Evolutionary conservation across 2,329 filamentous ascomycete genomes (phyloP).

Genomic region (Colletotrichum sublineola): DNA sequence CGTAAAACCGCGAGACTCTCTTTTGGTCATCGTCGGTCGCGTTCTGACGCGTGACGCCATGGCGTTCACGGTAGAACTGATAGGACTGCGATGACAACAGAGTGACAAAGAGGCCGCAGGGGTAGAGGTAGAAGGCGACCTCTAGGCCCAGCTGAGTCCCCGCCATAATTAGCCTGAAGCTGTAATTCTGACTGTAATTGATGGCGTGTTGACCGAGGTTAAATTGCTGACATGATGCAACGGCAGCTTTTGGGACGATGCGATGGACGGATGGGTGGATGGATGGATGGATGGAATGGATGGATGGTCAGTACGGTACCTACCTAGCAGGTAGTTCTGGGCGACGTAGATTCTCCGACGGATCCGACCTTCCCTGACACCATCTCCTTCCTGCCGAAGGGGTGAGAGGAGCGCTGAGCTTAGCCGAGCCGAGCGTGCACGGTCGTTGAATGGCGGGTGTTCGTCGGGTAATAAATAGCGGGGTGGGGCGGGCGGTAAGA

Average conservation of each 20-base stretch:
- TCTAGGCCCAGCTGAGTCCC: constrained; percentile 52
- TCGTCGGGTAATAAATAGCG: not conserved
- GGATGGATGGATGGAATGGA: not conserved
- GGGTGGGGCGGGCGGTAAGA: not conserved
- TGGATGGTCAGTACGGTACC: not conserved
- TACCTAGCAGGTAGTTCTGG: not conserved
- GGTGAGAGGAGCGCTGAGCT: too few species aligned
- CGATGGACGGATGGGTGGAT: constrained; percentile 5
- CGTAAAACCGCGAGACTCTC: constrained; percentile 49
- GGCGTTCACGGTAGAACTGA: constrained; percentile 53
- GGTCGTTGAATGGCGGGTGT: not conserved
- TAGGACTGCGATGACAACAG: constrained; percentile 54
- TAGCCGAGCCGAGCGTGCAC: not conserved
- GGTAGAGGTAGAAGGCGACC: constrained; percentile 58
- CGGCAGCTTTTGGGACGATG: constrained; percentile 19
- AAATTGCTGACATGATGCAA: constrained; percentile 1
- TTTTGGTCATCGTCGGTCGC: constrained; percentile 47
- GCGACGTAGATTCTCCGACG: constrained; percentile 29
- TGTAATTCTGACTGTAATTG: constrained; percentile 9
- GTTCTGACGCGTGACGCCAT: constrained; percentile 46
- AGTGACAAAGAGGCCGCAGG: constrained; percentile 54
- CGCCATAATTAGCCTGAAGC: constrained; percentile 50
- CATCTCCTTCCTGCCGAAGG: not conserved
- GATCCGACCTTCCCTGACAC: not conserved
- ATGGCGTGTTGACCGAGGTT: constrained; percentile 15